phyloP scores from a whole-genome alignment of 257 asterid species.

The Solanum gandarillasii region DNA sequence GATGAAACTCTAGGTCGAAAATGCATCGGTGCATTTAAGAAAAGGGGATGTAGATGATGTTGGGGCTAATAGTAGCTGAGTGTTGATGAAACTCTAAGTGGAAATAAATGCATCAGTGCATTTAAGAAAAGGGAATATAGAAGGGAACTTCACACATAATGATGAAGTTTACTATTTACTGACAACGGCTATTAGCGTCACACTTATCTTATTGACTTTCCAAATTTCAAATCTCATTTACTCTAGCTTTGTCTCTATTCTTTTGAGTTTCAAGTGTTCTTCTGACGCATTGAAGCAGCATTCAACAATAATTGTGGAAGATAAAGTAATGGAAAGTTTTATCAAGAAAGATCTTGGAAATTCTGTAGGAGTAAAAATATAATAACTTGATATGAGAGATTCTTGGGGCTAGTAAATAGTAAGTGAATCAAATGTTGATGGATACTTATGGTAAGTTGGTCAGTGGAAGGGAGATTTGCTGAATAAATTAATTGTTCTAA shows the following conservation, averaged over 20 bases:
- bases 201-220: not conserved
- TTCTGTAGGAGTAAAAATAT: not conserved
- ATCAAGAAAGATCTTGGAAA: not conserved
- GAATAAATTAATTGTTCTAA: not conserved
- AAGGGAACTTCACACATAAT: not conserved
- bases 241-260: not conserved
- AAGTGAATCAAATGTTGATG: not conserved
- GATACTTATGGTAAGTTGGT: not conserved
- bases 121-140: not conserved
- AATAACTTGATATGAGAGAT: not conserved
- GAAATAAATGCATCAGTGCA: not conserved
- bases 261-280: not conserved
- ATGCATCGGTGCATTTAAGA: not conserved
- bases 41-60: not conserved
- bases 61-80: not conserved
- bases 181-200: not conserved
- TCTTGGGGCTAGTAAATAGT: not conserved
- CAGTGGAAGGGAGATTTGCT: not conserved
- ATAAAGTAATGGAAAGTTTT: not conserved
- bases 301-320: not conserved
- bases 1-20: not conserved
- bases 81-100: not conserved
- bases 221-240: not conserved
- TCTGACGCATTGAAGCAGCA: not conserved
- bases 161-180: not conserved